phyloP scores from a whole-genome alignment of 164 flowering plant species.

The Cinnamomum chago region DNA sequence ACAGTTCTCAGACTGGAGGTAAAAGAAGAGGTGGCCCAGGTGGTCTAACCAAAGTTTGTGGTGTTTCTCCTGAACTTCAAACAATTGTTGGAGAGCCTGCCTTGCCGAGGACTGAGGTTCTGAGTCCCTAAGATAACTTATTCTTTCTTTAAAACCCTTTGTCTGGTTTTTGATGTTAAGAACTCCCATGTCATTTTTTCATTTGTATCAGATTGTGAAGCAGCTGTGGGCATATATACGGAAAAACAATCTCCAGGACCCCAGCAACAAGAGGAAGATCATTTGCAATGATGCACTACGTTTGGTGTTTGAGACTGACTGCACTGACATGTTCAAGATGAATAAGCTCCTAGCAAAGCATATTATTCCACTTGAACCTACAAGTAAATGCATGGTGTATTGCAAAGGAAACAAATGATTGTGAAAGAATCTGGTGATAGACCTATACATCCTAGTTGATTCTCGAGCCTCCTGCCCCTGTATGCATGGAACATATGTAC shows the following conservation, averaged over 20 bases:
- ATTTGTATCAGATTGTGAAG: slow-evolving; percentile 72
- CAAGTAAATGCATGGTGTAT: slow-evolving; percentile 41
- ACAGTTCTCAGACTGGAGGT: slow-evolving; percentile 55
- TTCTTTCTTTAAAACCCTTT: background rate
- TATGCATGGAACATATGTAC: too few species aligned
- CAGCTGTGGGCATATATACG: slow-evolving; percentile 95
- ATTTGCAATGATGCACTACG: slow-evolving; percentile 87
- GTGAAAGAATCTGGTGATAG: too few species aligned
- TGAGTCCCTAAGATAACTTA: background rate
- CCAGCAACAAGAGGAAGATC: slow-evolving; percentile 92
- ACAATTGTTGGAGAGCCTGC: slow-evolving; percentile 81
- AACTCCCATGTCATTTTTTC: background rate
- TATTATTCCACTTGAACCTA: slow-evolving; percentile 63
- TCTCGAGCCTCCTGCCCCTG: too few species aligned
- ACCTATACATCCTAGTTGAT: too few species aligned
- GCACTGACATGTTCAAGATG: slow-evolving; percentile 96
- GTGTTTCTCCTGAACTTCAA: slow-evolving; percentile 89
- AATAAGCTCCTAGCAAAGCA: slow-evolving; percentile 61
- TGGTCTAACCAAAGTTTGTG: slow-evolving; percentile 86
- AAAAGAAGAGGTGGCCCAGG: slow-evolving; percentile 97
- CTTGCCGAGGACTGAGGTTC: slow-evolving; percentile 88
- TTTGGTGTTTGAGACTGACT: slow-evolving; percentile 83
- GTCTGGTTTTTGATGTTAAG: background rate
- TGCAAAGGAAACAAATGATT: too few species aligned
- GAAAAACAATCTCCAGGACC: slow-evolving; percentile 93